Evolutionary conservation across 768 basidiomycete species (phyloP), one percentile per base, ranked within the genome.

Genomic region (Neoboletus subvelutipes): DNA sequence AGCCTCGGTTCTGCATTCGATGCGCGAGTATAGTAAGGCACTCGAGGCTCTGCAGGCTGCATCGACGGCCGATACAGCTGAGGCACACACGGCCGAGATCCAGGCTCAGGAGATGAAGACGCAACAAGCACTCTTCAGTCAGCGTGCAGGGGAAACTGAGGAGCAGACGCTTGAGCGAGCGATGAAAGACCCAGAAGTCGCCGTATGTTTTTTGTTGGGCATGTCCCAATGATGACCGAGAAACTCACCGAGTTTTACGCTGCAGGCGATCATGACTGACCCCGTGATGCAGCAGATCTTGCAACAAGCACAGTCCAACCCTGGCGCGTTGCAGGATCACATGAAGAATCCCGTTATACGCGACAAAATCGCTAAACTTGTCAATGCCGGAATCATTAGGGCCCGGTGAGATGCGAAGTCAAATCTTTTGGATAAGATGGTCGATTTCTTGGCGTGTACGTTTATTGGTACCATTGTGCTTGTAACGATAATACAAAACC

Each of bases 101-200:
- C 78, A 84, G 56, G 81, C 84, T 47, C 87, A 88, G 69, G 85
- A 93, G 71, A 67, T 81, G 58, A 98, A 97, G 78, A 80, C 85
- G 63, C 85, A 93, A 64, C 82, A 84, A 72, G 92, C 92, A 26
- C 70, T 94, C 54, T 88, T 85, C 70, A 78, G 78, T 48, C 86
- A 97, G 70, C 85, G 94, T 17, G 82, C 86, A 20, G 84, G 80
- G 42, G 96, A 99, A 76, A 84, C 85, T 9, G 94, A 98, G 68
- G 94, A 98, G 70, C 83, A 99, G 78, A 92, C 94, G 20, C 77
- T 97, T 60, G 83, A 89, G 65, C 83, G 96, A 50, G 97, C 96
- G 9, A 97, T 98, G 95, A 83, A 93, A 52, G 97, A 99, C 78
- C 97, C 97, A 13, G 97, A 97, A 75, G 82, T 98, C 52, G 91